Conservation (phyloP, 2,329 filamentous ascomycete genomes). For the Chalaropsis thielavioides region DNA sequence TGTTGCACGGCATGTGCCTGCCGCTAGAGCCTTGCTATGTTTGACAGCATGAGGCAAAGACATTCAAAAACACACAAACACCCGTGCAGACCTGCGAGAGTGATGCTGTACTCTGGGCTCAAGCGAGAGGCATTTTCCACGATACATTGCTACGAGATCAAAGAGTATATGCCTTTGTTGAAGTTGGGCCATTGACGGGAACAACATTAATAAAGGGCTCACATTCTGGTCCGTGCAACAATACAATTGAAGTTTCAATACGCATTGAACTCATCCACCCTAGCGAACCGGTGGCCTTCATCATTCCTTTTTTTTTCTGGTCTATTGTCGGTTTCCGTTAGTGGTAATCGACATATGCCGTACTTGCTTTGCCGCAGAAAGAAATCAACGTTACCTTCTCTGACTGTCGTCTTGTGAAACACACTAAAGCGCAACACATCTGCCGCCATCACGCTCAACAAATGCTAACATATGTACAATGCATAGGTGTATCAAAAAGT, state of each 20-base stretch:
- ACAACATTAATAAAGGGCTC: not conserved
- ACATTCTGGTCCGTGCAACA: not conserved
- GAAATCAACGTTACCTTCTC: not conserved
- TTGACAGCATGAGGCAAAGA: not conserved
- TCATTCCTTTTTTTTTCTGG: not conserved
- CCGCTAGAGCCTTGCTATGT: not conserved
- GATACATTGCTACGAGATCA: not conserved
- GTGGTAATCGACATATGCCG: not conserved
- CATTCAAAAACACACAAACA: not conserved
- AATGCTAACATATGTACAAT: not conserved
- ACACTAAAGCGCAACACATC: no score
- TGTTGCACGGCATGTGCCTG: slow-evolving; percentile 11
- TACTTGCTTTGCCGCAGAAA: not conserved
- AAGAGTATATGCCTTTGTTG: not conserved
- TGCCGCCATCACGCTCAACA: no score
- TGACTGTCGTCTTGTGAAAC: not conserved
- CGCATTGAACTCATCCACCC: no score
- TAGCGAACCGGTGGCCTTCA: not conserved
- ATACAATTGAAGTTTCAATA: not conserved
- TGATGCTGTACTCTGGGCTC: not conserved
- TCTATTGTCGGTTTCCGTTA: not conserved
- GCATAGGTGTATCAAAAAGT: slow-evolving; percentile 79
- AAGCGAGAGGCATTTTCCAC: not conserved
- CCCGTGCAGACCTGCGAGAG: not conserved
- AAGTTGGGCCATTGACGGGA: not conserved